These are phyloP conservation scores for Chlorociboria aeruginascens DNA, from an alignment of 495 filamentous ascomycete genomes.

Conservation along the genomic window DNA sequence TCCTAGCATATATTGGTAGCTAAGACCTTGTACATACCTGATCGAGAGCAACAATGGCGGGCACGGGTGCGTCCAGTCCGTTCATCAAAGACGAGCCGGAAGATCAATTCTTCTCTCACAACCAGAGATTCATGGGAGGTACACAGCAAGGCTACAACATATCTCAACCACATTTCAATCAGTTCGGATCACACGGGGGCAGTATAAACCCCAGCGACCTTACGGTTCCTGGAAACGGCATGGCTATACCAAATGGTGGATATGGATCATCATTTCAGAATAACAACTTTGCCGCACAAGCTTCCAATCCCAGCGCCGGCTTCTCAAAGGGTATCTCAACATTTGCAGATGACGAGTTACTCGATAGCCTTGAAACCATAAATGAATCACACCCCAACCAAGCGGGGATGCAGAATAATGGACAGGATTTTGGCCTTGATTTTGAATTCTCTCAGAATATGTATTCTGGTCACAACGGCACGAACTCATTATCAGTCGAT, in stretches of 20 bases:
- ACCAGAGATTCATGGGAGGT: conserved; percentile 34
- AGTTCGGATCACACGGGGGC: conserved; percentile 51
- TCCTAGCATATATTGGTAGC: too few relatives aligned
- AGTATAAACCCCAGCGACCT: conserved; percentile 82
- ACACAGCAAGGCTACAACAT: conserved; percentile 49
- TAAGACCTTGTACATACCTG: conserved; percentile 1
- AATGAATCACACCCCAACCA: conserved; percentile 32
- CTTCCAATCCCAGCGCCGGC: conserved; percentile 13
- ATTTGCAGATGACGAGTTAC: conserved; percentile 53
- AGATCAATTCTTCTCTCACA: conserved; percentile 44
- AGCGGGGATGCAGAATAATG: conserved; percentile 33
- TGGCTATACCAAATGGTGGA: conserved; percentile 15
- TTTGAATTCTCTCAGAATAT: conserved; percentile 36
- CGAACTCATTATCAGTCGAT: conserved; percentile 27
- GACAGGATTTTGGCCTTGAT: conserved; percentile 35
- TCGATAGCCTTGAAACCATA: conserved; percentile 39
- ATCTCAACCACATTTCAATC: conserved; percentile 53
- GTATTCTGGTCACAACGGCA: conserved; percentile 32
- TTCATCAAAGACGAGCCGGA: conserved; percentile 73
- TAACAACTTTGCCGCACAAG: conserved; percentile 9
- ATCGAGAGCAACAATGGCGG: conserved; percentile 17
- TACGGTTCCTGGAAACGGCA: conserved; percentile 42
- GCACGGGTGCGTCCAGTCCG: conserved; percentile 36
- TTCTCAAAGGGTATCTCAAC: conserved; percentile 36
- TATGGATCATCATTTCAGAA: conserved; percentile 16